A percentile compares a stretch with the other conserved stretches of the same genome.
phyloP scores from a whole-genome alignment of 805 yeast species.

The Groenewaldozyma salmanticensis region DNA sequence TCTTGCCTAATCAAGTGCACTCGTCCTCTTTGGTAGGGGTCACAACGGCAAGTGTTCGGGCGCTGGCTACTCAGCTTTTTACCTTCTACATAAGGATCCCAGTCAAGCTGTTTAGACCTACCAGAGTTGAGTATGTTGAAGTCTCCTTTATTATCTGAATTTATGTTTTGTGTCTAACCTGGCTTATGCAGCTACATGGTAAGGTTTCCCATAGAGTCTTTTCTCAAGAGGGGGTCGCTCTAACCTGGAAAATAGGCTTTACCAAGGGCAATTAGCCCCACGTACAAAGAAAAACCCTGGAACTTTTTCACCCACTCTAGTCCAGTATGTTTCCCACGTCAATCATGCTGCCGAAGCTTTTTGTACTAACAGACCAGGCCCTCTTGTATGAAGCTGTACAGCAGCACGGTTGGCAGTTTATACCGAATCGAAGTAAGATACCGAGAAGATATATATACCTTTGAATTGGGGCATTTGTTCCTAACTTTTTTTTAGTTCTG shows the following conservation, averaged over 20 bases:
- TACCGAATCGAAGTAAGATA: conserved; percentile 54
- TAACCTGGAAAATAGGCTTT: conserved; percentile 17
- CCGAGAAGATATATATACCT: no score
- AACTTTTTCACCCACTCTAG: conserved; percentile 62
- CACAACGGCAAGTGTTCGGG: conserved; percentile 78
- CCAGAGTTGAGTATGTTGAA: conserved; percentile 70
- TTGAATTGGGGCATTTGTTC: no score
- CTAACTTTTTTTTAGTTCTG: conserved; percentile 33
- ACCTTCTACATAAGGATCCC: conserved; percentile 71
- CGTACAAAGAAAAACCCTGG: conserved; percentile 25
- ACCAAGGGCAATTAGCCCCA: conserved; percentile 28
- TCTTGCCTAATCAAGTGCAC: no score
- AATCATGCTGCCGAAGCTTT: no score
- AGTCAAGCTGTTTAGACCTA: conserved; percentile 80
- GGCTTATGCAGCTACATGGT: background rate
- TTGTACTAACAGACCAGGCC: conserved; percentile 33
- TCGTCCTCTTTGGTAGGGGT: conserved; percentile 55
- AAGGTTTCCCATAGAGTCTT: background rate
- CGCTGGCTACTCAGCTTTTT: conserved; percentile 68
- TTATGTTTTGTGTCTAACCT: no score
- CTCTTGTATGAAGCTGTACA: conserved; percentile 60
- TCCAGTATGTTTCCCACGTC: conserved; percentile 21
- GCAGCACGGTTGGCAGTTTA: conserved; percentile 75
- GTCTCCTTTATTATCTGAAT: background rate
- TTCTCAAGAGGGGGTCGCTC: background rate